Conservation (phyloP, 345 rosid genomes). For the Rhizophora mangle region DNA sequence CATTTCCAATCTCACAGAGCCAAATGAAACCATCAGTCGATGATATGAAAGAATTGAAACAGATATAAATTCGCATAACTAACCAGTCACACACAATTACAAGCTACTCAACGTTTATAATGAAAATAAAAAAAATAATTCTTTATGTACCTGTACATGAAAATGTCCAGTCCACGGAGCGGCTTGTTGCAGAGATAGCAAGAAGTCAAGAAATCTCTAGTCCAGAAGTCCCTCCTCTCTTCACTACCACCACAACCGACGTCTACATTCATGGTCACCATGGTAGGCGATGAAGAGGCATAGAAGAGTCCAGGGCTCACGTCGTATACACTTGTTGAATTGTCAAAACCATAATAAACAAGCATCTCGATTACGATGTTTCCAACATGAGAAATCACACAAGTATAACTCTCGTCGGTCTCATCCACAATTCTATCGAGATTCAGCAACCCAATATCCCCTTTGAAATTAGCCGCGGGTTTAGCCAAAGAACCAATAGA, state of each 20-base stretch:
- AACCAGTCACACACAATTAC: too few relatives aligned
- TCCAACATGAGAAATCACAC: slow-evolving; percentile 30
- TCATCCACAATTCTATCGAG: slow-evolving; percentile 9
- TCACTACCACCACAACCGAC: neutral
- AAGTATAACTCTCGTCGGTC: slow-evolving; percentile 24
- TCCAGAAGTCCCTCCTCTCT: slow-evolving; percentile 13
- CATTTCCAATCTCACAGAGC: too few relatives aligned
- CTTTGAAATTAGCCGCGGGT: slow-evolving; percentile 10
- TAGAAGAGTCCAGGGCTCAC: slow-evolving; percentile 12
- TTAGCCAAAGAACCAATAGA: slow-evolving; percentile 18
- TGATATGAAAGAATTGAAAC: too few relatives aligned
- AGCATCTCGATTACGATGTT: slow-evolving; percentile 19
- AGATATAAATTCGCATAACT: too few relatives aligned
- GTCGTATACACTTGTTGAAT: neutral
- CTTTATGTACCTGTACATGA: slow-evolving; percentile 34
- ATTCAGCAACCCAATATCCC: neutral
- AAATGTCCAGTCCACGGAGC: slow-evolving; percentile 38
- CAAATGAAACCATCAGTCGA: too few relatives aligned
- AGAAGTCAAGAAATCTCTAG: slow-evolving; percentile 29
- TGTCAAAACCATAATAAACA: slow-evolving; percentile 11
- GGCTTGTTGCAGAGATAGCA: slow-evolving; percentile 32
- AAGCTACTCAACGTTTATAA: too few relatives aligned
- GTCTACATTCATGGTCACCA: neutral
- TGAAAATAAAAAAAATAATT: too few relatives aligned
- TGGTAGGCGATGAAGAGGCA: slow-evolving; percentile 16